These are phyloP conservation scores for Irpex sp. DNA, from an alignment of 1,284 basidiomycete genomes.

Conservation along the genomic window DNA sequence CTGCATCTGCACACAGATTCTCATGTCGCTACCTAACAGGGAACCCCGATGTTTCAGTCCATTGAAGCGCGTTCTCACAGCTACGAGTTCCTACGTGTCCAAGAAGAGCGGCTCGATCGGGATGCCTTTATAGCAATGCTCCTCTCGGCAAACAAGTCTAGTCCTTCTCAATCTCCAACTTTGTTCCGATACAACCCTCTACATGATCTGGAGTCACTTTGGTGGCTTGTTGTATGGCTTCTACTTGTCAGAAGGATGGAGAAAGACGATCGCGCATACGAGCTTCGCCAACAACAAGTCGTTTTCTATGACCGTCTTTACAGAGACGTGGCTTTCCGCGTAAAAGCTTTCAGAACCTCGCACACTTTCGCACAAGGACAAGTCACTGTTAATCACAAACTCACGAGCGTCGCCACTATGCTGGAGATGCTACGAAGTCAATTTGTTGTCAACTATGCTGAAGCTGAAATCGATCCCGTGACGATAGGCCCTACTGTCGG, in stretches of 20 bases:
- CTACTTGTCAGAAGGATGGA: not conserved
- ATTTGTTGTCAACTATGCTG: not conserved
- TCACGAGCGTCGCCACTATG: not conserved
- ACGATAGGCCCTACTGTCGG: not conserved
- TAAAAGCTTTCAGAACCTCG: not conserved
- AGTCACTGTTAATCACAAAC: not conserved
- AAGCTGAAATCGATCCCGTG: not conserved
- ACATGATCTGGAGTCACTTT: not conserved
- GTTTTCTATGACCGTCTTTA: not conserved
- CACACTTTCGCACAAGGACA: not conserved
- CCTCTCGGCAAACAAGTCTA: not conserved
- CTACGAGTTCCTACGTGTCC: not conserved
- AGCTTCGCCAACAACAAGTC: not conserved
- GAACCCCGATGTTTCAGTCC: not conserved
- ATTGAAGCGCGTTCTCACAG: not conserved
- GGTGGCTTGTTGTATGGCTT: constrained; percentile 1
- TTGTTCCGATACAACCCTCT: not conserved
- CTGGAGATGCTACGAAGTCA: not conserved
- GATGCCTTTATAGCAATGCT: not conserved
- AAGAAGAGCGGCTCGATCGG: not conserved
- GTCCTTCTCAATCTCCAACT: not conserved
- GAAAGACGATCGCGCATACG: not conserved
- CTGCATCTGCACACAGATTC: not conserved
- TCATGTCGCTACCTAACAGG: not conserved
- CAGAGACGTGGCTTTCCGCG: not conserved